Evolutionary conservation across 2,329 filamentous ascomycete genomes (phyloP).

Genomic region (Alternaria sp.): DNA sequence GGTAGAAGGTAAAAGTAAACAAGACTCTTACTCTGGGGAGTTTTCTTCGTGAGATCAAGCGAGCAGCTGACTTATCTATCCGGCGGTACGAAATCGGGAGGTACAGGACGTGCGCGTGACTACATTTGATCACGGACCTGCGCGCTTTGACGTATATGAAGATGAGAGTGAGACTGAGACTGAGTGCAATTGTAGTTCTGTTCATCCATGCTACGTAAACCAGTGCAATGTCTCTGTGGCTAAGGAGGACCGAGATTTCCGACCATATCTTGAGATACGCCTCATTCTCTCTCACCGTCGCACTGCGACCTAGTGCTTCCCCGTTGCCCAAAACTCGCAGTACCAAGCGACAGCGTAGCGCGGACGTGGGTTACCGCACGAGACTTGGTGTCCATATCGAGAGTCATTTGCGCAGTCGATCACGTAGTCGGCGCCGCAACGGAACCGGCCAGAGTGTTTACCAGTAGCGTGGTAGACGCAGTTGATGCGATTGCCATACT

Average conservation of each 20-base stretch:
- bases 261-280: not conserved
- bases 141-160: not conserved
- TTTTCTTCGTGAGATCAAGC: not conserved
- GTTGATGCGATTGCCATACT: not conserved
- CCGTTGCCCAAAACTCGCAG: not conserved
- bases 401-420: slow-evolving; percentile 1
- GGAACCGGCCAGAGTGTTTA: not conserved
- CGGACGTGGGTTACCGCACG: not conserved
- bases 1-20: too few relatives aligned
- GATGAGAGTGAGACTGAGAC: not conserved
- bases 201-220: not conserved
- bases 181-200: not conserved
- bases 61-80: not conserved
- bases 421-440: slow-evolving; percentile 5
- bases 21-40: not conserved
- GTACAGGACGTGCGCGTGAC: not conserved
- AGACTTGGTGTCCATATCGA: not conserved
- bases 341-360: not conserved
- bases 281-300: not conserved
- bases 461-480: slow-evolving; percentile 1
- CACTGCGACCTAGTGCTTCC: not conserved
- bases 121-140: not conserved
- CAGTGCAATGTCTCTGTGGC: not conserved
- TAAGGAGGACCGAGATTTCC: not conserved
- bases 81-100: not conserved